phyloP scores from a whole-genome alignment of 768 basidiomycete species.

The Xerocomellus amylosporus region DNA sequence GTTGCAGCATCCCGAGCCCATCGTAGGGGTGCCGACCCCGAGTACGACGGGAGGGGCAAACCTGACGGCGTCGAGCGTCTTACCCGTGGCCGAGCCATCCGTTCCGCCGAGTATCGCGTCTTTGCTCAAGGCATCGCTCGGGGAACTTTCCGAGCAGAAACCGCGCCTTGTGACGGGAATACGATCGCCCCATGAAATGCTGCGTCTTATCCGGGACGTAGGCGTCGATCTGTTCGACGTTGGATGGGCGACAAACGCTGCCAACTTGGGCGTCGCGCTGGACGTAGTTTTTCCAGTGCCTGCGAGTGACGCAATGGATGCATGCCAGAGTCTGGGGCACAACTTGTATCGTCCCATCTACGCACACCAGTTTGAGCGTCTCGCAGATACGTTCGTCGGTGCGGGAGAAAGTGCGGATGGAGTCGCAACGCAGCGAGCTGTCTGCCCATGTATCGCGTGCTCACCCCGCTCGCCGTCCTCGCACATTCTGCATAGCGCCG shows the following conservation, averaged over 20 bases:
- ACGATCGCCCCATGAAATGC: constrained; percentile 71
- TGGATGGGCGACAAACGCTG: constrained; percentile 66
- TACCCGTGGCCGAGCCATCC: neutral
- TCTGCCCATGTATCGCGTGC: constrained; percentile 58
- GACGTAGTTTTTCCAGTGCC: constrained; percentile 72
- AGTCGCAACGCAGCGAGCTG: neutral
- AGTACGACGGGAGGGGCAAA: neutral
- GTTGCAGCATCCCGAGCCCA: constrained; percentile 13
- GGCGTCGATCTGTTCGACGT: constrained; percentile 79
- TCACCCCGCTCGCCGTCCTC: constrained; percentile 40
- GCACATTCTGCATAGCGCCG: constrained; percentile 43
- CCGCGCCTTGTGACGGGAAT: constrained; percentile 58
- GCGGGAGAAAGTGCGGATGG: constrained; percentile 2
- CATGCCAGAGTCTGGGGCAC: constrained; percentile 49
- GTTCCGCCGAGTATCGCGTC: constrained; percentile 26
- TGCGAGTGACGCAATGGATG: neutral
- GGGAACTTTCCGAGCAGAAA: constrained; percentile 50
- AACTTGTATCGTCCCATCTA: constrained; percentile 66
- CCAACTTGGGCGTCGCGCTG: constrained; percentile 68
- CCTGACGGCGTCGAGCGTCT: neutral
- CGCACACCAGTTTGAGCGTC: constrained; percentile 54
- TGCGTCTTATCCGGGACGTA: constrained; percentile 56
- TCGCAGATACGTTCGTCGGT: constrained; percentile 41
- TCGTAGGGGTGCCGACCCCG: constrained; percentile 11
- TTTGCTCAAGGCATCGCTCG: constrained; percentile 61